Percentiles rank a stretch among this genome's conserved stretches.
Conservation (phyloP, 306 rosid species). For the Trifolium repens region DNA sequence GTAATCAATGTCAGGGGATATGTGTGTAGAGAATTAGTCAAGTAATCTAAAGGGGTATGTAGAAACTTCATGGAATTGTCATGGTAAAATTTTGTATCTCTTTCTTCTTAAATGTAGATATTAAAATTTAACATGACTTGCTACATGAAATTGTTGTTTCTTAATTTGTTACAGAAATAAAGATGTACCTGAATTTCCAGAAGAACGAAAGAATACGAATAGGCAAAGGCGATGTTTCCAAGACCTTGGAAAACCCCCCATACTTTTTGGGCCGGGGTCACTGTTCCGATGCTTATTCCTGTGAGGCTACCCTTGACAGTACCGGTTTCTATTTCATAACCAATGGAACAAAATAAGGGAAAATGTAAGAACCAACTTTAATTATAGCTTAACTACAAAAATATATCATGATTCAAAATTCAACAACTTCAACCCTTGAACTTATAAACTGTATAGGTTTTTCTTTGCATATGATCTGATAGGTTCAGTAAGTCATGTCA, state of each 20-base stretch:
- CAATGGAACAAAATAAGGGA: slow-evolving; percentile 1
- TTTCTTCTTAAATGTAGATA: neutral
- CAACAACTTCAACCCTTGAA: slow-evolving; percentile 23
- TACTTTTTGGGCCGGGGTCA: slow-evolving; percentile 51
- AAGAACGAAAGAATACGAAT: slow-evolving; percentile 58
- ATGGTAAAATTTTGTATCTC: neutral
- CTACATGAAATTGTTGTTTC: neutral
- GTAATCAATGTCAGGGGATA: slow-evolving; percentile 3
- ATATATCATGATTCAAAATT: slow-evolving; percentile 8
- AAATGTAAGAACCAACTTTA: slow-evolving; percentile 29
- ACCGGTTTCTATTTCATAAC: slow-evolving; percentile 51
- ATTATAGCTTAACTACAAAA: slow-evolving; percentile 20
- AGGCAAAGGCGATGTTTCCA: slow-evolving; percentile 70
- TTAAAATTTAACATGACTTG: neutral
- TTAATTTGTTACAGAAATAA: slow-evolving; percentile 2
- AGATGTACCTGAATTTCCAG: slow-evolving; percentile 66
- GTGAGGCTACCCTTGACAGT: slow-evolving; percentile 54
- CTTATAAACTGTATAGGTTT: slow-evolving; percentile 7
- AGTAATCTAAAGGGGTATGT: slow-evolving; percentile 10
- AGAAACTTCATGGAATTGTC: neutral
- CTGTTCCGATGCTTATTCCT: slow-evolving; percentile 52
- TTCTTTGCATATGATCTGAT: slow-evolving; percentile 23
- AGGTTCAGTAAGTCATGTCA: neutral
- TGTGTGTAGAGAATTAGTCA: neutral
- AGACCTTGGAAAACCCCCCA: slow-evolving; percentile 68